Evolutionary conservation across 805 yeast species (phyloP), one percentile per base, ranked within the genome.

Genomic region (Candida koratica): DNA sequence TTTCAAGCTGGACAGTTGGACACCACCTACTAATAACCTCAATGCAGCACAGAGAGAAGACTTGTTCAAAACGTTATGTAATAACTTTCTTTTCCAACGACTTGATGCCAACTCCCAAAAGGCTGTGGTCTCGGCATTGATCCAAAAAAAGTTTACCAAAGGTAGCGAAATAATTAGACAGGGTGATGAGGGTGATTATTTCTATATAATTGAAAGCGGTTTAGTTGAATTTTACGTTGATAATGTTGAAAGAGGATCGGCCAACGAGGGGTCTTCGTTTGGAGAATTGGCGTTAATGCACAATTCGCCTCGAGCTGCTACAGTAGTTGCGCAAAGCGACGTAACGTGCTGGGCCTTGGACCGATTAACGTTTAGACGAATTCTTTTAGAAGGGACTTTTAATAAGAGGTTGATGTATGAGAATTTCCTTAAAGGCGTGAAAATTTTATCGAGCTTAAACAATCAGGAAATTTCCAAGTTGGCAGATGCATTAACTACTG

Each of bases 271-370:
- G 5, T 77, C 95, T 4, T 81, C 90, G 29, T 93, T 93, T 61
- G 98, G 98, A 55, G 98, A 93, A 61, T 73, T 93, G 53, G 98
- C 98, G 3, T 73, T 93, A 51, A 88, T 93, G 96, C 90, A 93
- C 67, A 90, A 93, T 60, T 80, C 96, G 13, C 97, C 97, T 43
- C 80, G 98, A 63, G 97, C 97, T 6, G 97, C 97, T 7, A 87
- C 97, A 1, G 97, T 85, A 1, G 51, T 73, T 17, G 89, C 96
- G 7, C 71, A 84, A 6, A 86, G 83, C 42, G 77, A 77, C 20
- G 69, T 90, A 34, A 60, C 65, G 11, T 63, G 69, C 46, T 90
- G 96, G 96, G 93, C 95, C 2, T 72, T 93, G 48, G 98, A 93
- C 63, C 78, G 98, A 54, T 67, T 82, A 52, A 89, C 97, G 1